Percentiles rank a stretch among this genome's conserved stretches.
phyloP scores from a whole-genome alignment of 768 basidiomycete species.

The Suillus plorans region DNA sequence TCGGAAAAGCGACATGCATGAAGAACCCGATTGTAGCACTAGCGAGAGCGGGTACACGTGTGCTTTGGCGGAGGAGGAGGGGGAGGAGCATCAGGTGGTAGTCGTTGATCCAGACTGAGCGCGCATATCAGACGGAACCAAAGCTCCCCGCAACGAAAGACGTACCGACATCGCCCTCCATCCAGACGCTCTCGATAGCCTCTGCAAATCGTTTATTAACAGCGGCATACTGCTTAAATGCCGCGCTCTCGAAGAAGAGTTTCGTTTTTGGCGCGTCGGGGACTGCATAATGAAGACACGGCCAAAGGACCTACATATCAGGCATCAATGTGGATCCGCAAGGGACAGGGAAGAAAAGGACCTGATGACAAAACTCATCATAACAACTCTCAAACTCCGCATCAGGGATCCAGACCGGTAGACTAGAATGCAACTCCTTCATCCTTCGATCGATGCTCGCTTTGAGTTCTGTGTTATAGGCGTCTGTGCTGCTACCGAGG shows the following conservation, averaged over 20 bases:
- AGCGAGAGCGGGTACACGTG: constrained; percentile 35
- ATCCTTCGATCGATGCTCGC: constrained; percentile 54
- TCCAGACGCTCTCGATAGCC: constrained; percentile 74
- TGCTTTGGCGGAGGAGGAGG: constrained; percentile 68
- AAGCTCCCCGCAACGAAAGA: constrained; percentile 1
- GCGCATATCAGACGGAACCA: constrained; percentile 6
- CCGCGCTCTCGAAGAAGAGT: constrained; percentile 73
- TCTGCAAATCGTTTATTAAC: constrained; percentile 92
- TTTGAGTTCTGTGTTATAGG: constrained; percentile 54
- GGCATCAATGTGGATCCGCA: constrained; percentile 12
- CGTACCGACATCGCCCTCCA: constrained; percentile 82
- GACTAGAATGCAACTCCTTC: constrained; percentile 37
- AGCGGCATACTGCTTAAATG: constrained; percentile 82
- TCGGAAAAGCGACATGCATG: constrained; percentile 95
- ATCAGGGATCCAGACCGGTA: constrained; percentile 81
- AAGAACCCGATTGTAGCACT: constrained; percentile 73
- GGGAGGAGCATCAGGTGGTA: constrained; percentile 97
- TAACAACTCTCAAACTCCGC: constrained; percentile 77
- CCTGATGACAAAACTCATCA: constrained; percentile 86
- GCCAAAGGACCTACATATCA: constrained; percentile 66
- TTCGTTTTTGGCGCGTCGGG: constrained; percentile 88
- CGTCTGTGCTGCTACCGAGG: constrained; percentile 69
- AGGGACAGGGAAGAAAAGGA: constrained; percentile 22
- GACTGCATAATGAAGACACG: constrained; percentile 81
- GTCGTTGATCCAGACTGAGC: constrained; percentile 79